A percentile compares a stretch with the other conserved stretches of the same genome.
phyloP scores from a whole-genome alignment of 768 basidiomycete genomes.

The Tubosaeta sp. region DNA sequence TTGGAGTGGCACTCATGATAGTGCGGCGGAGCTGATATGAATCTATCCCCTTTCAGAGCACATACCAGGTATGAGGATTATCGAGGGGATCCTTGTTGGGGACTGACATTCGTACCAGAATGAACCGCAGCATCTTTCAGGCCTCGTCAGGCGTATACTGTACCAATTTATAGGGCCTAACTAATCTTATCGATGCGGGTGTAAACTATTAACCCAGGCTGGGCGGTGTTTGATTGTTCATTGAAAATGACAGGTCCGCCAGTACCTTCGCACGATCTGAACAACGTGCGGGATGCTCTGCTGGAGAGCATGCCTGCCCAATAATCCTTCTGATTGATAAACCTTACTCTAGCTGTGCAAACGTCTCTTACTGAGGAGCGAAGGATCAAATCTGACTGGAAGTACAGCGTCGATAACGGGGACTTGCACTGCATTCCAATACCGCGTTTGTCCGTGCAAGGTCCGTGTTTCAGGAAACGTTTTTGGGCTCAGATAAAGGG shows the following conservation, averaged over 20 bases:
- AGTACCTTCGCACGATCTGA: neutral
- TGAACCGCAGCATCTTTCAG: conserved; percentile 78
- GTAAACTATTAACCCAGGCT: neutral
- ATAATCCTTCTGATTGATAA: neutral
- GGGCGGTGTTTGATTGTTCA: neutral
- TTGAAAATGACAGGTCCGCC: neutral
- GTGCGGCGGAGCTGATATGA: conserved; percentile 7
- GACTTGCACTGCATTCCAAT: neutral
- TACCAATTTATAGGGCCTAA: conserved; percentile 92
- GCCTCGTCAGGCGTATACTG: conserved; percentile 72
- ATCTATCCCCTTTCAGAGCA: conserved; percentile 42
- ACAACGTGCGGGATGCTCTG: neutral
- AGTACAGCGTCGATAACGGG: neutral
- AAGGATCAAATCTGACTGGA: neutral
- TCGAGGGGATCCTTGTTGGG: neutral
- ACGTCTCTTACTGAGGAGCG: neutral
- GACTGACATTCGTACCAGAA: conserved; percentile 31
- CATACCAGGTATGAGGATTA: conserved; percentile 57
- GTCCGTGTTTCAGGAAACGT: neutral
- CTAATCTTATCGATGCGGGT: conserved; percentile 26
- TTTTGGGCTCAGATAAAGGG: neutral
- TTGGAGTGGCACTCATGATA: neutral
- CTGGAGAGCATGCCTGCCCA: neutral
- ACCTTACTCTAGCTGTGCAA: neutral
- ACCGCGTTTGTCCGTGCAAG: neutral